Evolutionary conservation across 2,329 filamentous ascomycete species (phyloP), one percentile per base, ranked within the genome.

Genomic region (Byssoonygena ceratinophila): DNA sequence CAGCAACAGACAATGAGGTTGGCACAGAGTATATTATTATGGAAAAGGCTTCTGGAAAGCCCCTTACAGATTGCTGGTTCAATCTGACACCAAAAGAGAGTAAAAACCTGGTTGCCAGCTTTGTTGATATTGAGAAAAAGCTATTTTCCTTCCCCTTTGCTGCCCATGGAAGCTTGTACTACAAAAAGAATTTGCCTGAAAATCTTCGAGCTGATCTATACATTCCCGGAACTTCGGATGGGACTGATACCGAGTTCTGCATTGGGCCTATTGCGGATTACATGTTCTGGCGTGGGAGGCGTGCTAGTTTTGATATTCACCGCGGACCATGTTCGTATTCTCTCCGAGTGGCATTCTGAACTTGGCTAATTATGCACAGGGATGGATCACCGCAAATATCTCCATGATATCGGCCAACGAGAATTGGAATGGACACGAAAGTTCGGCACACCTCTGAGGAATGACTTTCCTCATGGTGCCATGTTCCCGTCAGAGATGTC

Each of bases 21-120:
- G 60, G 62, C 14, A 54, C 55, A 0, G 63, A 64, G 36, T 63
- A 63, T 48, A 63, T 63, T 8, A 55, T 64, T 11, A 55, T 64
- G 61, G 54, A 59, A 40, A 46, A 60, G 52, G 51, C 59, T 9
- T 16, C 54, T 29, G 61, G 62, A 12, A 53, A 58, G 23, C 47
- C 52, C 14, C 25, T 56, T 3, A 56, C 60, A 5, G 56, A 47
- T 29, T 39, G 45, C 31, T 64, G 61, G 61, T 59, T 59, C 37
- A 27, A 57, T 39, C 54, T 54, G n/a, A 58, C 43, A 20, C 59
- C 59, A 23, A 34, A 56, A 23, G 50, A 61, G 41, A 53, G 56
- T 36, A 29, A 56, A 9, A 39, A 40, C 4, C 37, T 62, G 36
- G 58, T 58, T 20, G 59, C 55, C 20, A 23, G 53, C 31, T 60